These are phyloP conservation scores for Cladosporium phlei DNA, from an alignment of 2,329 filamentous ascomycete genomes.

Conservation along the genomic window DNA sequence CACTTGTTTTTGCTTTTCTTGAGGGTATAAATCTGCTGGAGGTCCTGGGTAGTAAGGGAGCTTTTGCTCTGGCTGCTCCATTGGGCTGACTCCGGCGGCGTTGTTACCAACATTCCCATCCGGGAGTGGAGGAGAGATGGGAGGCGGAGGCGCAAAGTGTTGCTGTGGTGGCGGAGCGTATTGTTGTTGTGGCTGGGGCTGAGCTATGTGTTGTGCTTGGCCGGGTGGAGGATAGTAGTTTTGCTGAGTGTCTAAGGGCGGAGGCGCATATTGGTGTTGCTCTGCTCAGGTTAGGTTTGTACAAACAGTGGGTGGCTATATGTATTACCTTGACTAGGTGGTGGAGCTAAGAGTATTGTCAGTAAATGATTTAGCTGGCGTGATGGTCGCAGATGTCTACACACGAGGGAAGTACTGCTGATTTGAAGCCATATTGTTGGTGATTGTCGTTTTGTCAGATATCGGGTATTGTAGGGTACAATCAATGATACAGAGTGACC, in stretches of 20 bases:
- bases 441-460: not conserved
- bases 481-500: too few relatives aligned
- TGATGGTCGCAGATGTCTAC: not conserved
- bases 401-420: constrained; percentile 31
- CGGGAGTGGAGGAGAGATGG: constrained; percentile 30
- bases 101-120: constrained; percentile 25
- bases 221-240: constrained; percentile 26
- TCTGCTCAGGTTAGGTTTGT: constrained; percentile 14
- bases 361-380: not conserved
- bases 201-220: constrained; percentile 16
- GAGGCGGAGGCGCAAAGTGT: constrained; percentile 33
- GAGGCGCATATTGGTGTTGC: constrained; percentile 21
- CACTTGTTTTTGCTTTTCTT: constrained; percentile 29
- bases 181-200: constrained; percentile 7
- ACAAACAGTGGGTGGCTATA: not conserved
- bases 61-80: constrained; percentile 21
- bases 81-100: constrained; percentile 14
- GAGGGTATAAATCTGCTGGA: constrained; percentile 28
- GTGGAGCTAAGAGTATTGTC: constrained; percentile 18
- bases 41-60: constrained; percentile 35
- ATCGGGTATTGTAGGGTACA: too few relatives aligned
- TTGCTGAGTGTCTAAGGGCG: constrained; percentile 18
- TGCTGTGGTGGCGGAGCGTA: constrained; percentile 23
- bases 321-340: constrained; percentile 8
- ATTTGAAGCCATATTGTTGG: constrained; percentile 5